phyloP scores from a whole-genome alignment of 805 yeast genomes.

The Starmerella geochares region DNA sequence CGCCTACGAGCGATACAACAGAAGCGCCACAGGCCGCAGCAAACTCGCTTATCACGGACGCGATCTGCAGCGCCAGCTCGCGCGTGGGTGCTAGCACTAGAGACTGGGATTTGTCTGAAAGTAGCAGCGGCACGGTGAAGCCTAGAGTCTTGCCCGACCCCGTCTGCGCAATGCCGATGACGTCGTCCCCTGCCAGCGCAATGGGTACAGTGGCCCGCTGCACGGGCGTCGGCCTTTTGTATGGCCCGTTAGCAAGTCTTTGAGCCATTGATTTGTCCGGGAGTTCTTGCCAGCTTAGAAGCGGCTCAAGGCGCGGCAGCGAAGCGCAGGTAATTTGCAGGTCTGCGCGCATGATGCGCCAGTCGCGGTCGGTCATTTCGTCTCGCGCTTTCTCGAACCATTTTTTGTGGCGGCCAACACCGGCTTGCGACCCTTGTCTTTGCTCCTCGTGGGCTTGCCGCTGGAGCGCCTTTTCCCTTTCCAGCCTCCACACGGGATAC shows the following conservation, averaged over 20 bases:
- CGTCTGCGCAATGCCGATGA: constrained; percentile 87
- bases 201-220: constrained; percentile 82
- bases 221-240: constrained; percentile 71
- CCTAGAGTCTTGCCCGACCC: constrained; percentile 94
- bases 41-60: constrained; percentile 50
- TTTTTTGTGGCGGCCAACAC: constrained; percentile 8
- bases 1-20: constrained; percentile 71
- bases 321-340: constrained; percentile 46
- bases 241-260: constrained; percentile 36
- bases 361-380: constrained; percentile 71
- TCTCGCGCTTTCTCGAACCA: constrained; percentile 62
- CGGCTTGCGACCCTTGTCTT: too few species aligned
- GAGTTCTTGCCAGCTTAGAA: constrained; percentile 51
- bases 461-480: constrained; percentile 1
- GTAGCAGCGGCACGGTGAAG: constrained; percentile 60
- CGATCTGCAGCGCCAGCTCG: constrained; percentile 84
- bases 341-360: constrained; percentile 81
- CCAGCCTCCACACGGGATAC: constrained; percentile 10
- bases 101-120: constrained; percentile 42
- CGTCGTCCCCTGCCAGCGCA: constrained; percentile 48
- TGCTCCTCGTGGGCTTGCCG: too few species aligned
- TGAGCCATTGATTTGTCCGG: constrained; percentile 34
- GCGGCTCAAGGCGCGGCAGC: constrained; percentile 45
- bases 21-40: constrained; percentile 30
- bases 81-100: constrained; percentile 83